Percentiles rank a stretch among this genome's conserved stretches.
These are phyloP conservation scores for Boletus reticulatus DNA, from an alignment of 768 basidiomycete species.

Conservation along the genomic window DNA sequence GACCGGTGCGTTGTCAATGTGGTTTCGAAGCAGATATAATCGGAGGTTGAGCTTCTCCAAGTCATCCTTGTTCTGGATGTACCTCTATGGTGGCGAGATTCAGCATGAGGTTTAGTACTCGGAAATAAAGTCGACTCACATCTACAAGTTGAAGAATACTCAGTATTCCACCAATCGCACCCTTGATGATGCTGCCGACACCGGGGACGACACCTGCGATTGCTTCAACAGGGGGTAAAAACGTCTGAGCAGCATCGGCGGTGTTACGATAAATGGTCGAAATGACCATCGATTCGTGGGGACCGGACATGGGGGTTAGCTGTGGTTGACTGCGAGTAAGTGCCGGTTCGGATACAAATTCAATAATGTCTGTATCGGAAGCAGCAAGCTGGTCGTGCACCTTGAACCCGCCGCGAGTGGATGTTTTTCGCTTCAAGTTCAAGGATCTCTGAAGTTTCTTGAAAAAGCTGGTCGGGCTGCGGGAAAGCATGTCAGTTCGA, in stretches of 20 bases:
- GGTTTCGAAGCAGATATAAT: not conserved
- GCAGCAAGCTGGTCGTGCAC: too few relatives aligned
- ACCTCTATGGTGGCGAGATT: not conserved
- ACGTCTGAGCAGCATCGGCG: not conserved
- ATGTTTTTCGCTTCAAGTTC: too few relatives aligned
- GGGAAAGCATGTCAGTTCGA: too few relatives aligned
- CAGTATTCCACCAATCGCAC: not conserved
- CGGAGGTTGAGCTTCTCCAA: not conserved
- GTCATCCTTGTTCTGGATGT: constrained; percentile 7
- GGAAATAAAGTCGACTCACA: not conserved
- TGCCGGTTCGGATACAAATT: too few relatives aligned
- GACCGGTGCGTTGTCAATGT: not conserved
- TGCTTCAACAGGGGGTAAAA: constrained; percentile 1
- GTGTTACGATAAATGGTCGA: not conserved
- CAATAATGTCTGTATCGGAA: too few relatives aligned
- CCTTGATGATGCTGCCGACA: constrained; percentile 1
- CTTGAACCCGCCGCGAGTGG: too few relatives aligned
- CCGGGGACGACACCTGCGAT: not conserved
- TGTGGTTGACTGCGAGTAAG: too few relatives aligned
- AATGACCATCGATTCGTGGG: not conserved
- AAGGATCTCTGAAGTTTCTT: too few relatives aligned
- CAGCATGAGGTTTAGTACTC: not conserved
- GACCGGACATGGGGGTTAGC: too few relatives aligned
- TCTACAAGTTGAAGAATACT: constrained; percentile 2
- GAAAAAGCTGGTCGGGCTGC: too few relatives aligned